Percentiles rank a stretch among this genome's conserved stretches.
Conservation (phyloP, 805 yeast species). For the Ogataea zsoltii region DNA sequence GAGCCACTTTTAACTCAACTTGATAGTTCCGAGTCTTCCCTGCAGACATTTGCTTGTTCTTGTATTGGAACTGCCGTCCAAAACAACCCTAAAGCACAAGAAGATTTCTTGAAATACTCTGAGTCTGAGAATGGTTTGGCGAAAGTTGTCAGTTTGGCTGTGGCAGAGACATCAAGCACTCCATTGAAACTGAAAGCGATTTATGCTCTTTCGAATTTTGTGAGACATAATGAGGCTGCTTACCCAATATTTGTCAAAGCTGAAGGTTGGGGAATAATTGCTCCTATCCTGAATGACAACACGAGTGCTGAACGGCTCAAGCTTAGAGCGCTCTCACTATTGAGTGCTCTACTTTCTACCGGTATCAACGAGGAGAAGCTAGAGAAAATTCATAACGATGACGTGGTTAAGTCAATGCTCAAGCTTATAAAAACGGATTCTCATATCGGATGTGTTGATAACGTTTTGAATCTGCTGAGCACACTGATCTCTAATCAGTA, state of each 20-base stretch:
- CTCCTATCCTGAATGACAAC: conserved; percentile 23
- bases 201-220: conserved; percentile 72
- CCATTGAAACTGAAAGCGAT: conserved; percentile 61
- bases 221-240: conserved; percentile 66
- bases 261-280: conserved; percentile 64
- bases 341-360: conserved; percentile 54
- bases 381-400: conserved; percentile 38
- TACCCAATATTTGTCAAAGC: conserved; percentile 53
- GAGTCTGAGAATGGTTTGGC: conserved; percentile 42
- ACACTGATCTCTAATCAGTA: conserved; percentile 47
- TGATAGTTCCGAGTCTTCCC: conserved; percentile 40
- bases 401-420: conserved; percentile 38
- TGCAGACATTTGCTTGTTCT: conserved; percentile 65
- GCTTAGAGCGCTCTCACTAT: conserved; percentile 52
- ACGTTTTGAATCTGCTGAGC: conserved; percentile 50
- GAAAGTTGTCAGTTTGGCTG: conserved; percentile 46
- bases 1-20: conserved; percentile 59
- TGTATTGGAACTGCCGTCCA: conserved; percentile 90
- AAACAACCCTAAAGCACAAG: conserved; percentile 78
- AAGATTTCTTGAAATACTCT: conserved; percentile 55
- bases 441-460: conserved; percentile 56
- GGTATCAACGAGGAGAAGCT: conserved; percentile 44
- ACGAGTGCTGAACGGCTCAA: conserved; percentile 40
- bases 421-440: conserved; percentile 35
- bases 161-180: conserved; percentile 18